phyloP scores from a whole-genome alignment of 768 basidiomycete genomes.

The Termitomyces sp. region DNA sequence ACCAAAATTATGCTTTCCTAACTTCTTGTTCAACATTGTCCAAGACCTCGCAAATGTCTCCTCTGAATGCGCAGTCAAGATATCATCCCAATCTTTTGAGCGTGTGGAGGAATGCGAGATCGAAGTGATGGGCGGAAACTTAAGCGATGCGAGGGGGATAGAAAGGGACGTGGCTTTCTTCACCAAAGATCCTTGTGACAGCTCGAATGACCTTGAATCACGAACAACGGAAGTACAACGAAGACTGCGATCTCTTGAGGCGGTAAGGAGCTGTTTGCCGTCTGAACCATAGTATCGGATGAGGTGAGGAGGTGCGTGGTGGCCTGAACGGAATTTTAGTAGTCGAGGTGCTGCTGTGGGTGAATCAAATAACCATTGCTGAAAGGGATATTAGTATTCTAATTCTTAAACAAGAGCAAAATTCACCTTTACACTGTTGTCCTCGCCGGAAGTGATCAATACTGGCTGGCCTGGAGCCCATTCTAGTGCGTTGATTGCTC shows the following conservation, averaged over 20 bases:
- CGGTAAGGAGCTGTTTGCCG: conserved; percentile 88
- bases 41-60: conserved; percentile 83
- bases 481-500: conserved; percentile 72
- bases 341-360: conserved; percentile 81
- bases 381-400: neutral
- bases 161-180: conserved; percentile 78
- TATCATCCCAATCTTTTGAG: conserved; percentile 96
- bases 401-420: neutral
- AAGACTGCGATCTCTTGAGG: conserved; percentile 83
- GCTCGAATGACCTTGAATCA: conserved; percentile 90
- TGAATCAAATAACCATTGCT: conserved; percentile 99
- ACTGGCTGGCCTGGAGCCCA: conserved; percentile 95
- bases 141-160: conserved; percentile 74
- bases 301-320: conserved; percentile 84
- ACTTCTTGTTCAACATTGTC: conserved; percentile 75
- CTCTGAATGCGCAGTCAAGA: conserved; percentile 84
- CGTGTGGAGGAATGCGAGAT: conserved; percentile 76
- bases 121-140: conserved; percentile 75
- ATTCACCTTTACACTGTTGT: conserved; percentile 89
- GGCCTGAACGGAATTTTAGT: conserved; percentile 89
- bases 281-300: conserved; percentile 97
- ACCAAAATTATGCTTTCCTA: conserved; percentile 71
- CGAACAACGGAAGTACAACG: conserved; percentile 90
- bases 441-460: conserved; percentile 83
- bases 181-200: conserved; percentile 87